phyloP scores from a whole-genome alignment of 768 basidiomycete genomes.

The Sistotremastrum suecicum region DNA sequence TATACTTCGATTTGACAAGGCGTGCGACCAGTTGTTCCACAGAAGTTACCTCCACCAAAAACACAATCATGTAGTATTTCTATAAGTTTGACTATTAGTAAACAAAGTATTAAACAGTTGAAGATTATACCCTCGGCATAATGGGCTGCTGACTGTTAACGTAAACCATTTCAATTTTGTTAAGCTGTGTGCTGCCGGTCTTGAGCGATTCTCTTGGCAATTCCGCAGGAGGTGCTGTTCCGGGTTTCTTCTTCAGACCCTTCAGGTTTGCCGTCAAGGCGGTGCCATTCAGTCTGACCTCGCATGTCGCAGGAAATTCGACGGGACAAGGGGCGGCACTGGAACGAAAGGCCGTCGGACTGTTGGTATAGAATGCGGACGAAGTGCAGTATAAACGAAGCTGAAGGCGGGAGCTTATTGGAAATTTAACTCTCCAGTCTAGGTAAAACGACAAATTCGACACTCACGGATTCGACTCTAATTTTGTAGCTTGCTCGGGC shows the following conservation, averaged over 20 bases:
- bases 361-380: constrained; percentile 50
- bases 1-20: constrained; percentile 54
- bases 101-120: neutral
- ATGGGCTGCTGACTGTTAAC: constrained; percentile 76
- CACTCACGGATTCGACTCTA: constrained; percentile 24
- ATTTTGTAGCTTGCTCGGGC: constrained; percentile 46
- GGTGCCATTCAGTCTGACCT: constrained; percentile 71
- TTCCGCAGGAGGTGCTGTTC: constrained; percentile 86
- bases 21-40: constrained; percentile 58
- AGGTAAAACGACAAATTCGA: neutral
- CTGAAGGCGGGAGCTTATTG: constrained; percentile 23
- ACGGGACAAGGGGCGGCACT: constrained; percentile 49
- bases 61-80: constrained; percentile 80
- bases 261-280: constrained; percentile 65
- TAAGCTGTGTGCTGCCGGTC: constrained; percentile 31
- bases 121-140: constrained; percentile 45
- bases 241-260: constrained; percentile 90
- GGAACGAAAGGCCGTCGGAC: constrained; percentile 36
- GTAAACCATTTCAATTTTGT: constrained; percentile 78
- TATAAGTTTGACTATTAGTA: constrained; percentile 15
- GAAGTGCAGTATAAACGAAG: constrained; percentile 84
- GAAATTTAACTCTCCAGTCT: neutral
- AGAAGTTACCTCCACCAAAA: constrained; percentile 67
- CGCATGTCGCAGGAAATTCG: constrained; percentile 85
- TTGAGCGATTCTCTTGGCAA: constrained; percentile 30